Evolutionary conservation across 192 early-diverging fungal species (phyloP).

Genomic region (Cladochytrium replicatum): DNA sequence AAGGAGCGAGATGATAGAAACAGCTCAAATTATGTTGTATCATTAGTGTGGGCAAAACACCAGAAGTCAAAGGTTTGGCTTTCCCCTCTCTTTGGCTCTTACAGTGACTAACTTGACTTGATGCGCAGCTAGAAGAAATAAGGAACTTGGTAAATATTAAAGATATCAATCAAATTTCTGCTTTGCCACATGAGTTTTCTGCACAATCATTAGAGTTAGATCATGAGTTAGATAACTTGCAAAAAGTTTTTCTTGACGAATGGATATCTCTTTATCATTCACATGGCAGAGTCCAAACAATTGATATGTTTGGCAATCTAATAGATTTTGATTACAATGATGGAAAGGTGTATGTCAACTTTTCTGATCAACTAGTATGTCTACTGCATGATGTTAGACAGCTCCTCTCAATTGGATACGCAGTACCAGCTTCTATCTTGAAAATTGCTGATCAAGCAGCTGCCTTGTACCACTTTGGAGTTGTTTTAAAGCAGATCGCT

Average conservation of each 20-base stretch:
- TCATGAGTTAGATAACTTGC: conserved; percentile 15
- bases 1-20: conserved; percentile 1
- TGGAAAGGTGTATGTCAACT: conserved; percentile 42
- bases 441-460: conserved; percentile 31
- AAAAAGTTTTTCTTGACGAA: no score
- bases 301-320: conserved; percentile 20
- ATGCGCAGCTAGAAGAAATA: conserved; percentile 8
- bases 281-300: conserved; percentile 1
- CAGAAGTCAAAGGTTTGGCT: neutral
- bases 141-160: conserved; percentile 27
- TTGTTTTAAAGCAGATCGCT: conserved; percentile 46
- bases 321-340: conserved; percentile 40
- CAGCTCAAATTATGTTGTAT: neutral
- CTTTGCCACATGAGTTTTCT: no score
- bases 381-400: conserved; percentile 40
- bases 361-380: conserved; percentile 32
- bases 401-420: conserved; percentile 40
- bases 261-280: no score
- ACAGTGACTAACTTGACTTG: neutral
- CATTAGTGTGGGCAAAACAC: conserved; percentile 1
- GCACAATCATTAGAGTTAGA: no score
- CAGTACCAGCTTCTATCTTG: conserved; percentile 32
- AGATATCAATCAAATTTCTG: conserved; percentile 35
- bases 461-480: conserved; percentile 39
- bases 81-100: neutral